Evolutionary conservation across 1,284 basidiomycete species (phyloP), one percentile per base, ranked within the genome.

Genomic region (Lentinus polychrous): DNA sequence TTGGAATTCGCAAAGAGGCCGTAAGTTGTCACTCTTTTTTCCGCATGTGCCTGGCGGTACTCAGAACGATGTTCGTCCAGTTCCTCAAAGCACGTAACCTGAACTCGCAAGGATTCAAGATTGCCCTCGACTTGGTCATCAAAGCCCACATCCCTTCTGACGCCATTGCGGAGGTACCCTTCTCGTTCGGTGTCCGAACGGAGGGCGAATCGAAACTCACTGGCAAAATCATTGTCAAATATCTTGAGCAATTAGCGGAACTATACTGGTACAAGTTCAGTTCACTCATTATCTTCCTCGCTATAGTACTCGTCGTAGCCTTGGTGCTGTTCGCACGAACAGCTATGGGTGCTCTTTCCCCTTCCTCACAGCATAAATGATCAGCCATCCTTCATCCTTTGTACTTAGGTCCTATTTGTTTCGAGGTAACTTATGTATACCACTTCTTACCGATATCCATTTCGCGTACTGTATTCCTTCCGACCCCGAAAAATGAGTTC

Each of bases 1-100:
- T 73, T 50, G 72, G 68, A 22, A 64, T 74, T 46, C 59, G 62
- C 20, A 70, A 67, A 50, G 66, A 68, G 41, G 57, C 65, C 10
- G 68, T 70, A 36, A 32, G 68, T 61, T 10, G 35, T 22, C 24
- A 15, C 23, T 10, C 36, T 4, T 27, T 15, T 11, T 32, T n/a
- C 31, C 32, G n/a, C 10, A 14, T 10, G 4, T 22, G 7, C 18
- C 10, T 24, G 23, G 6, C 8, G 38, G 14, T 20, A 1, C 47
- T 44, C 15, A 50, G 22, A n/a, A 27, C 14, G 6, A 27, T 8
- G n/a, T 24, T 14, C 33, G 17, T 15, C 3, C 41, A 65, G 63
- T 65, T 65, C 58, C 52, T 61, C 14, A 65, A 65, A 49, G 61
- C 61, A 32, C 56, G 60, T 22, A 56, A 55, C 31, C 53, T 66